These are phyloP conservation scores for Ballota nigra DNA, from an alignment of 257 asterid genomes.

Conservation along the genomic window DNA sequence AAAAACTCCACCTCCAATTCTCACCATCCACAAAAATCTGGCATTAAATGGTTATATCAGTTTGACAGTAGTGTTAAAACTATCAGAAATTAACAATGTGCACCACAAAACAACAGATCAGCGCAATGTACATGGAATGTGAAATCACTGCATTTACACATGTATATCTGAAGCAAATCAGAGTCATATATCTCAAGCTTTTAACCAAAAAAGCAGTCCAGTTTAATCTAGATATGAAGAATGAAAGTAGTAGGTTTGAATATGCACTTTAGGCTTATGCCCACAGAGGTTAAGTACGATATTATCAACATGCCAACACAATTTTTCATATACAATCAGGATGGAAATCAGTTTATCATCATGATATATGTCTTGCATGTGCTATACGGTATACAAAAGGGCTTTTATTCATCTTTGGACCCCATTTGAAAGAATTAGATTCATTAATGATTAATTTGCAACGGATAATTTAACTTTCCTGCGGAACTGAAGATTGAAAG, in stretches of 20 bases:
- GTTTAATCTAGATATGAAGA: neutral
- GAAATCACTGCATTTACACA: neutral
- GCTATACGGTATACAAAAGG: neutral
- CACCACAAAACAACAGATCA: slow-evolving; percentile 4
- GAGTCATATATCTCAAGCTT: neutral
- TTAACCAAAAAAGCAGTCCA: neutral
- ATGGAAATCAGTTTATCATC: neutral
- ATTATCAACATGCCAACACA: neutral
- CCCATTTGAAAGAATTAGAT: too few relatives aligned
- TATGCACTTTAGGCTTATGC: neutral
- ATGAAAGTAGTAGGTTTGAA: neutral
- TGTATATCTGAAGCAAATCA: slow-evolving; percentile 1
- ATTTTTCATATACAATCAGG: slow-evolving; percentile 1
- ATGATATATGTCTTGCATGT: neutral
- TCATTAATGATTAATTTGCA: too few relatives aligned
- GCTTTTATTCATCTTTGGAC: too few relatives aligned
- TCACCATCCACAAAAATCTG: slow-evolving; percentile 99
- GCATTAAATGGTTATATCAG: slow-evolving; percentile 25
- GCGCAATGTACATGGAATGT: neutral
- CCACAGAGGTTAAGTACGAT: neutral
- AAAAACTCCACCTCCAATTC: slow-evolving; percentile 97
- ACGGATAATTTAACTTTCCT: neutral
- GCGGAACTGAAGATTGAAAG: neutral
- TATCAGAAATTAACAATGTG: neutral
- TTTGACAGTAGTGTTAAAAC: slow-evolving; percentile 6